Conservation (phyloP, 75 land plant genomes). For the Cryptomeria japonica region DNA sequence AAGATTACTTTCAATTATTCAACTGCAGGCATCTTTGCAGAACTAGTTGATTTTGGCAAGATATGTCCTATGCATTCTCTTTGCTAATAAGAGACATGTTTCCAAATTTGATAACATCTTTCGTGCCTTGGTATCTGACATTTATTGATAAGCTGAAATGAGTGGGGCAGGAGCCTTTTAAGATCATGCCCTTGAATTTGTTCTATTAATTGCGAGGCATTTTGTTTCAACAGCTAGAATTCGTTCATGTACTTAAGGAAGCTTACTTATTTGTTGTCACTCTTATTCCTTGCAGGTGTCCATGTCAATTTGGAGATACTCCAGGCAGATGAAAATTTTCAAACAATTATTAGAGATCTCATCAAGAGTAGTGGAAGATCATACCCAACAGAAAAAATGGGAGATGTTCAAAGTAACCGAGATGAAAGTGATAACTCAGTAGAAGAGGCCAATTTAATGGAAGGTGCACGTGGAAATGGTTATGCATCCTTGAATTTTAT, state of each 20-base stretch:
- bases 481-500: not conserved
- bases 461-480: not conserved
- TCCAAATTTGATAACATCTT: not conserved
- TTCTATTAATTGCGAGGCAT: not conserved
- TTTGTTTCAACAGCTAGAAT: not conserved
- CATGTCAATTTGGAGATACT: constrained; percentile 80
- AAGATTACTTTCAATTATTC: too few relatives aligned
- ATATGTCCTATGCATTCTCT: not conserved
- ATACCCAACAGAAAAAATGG: constrained; percentile 24
- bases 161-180: not conserved
- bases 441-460: not conserved
- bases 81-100: not conserved
- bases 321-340: constrained; percentile 62
- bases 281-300: constrained; percentile 42
- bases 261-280: not conserved
- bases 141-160: not conserved
- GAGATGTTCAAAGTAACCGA: not conserved
- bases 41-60: not conserved
- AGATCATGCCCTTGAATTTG: not conserved
- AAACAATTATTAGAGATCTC: constrained; percentile 42
- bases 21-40: not conserved
- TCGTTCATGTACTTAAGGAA: not conserved
- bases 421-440: not conserved
- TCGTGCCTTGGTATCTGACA: not conserved
- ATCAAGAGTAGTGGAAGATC: constrained; percentile 71